phyloP scores from a whole-genome alignment of 2,329 filamentous ascomycete genomes.

The Colletotrichum brevisporum region DNA sequence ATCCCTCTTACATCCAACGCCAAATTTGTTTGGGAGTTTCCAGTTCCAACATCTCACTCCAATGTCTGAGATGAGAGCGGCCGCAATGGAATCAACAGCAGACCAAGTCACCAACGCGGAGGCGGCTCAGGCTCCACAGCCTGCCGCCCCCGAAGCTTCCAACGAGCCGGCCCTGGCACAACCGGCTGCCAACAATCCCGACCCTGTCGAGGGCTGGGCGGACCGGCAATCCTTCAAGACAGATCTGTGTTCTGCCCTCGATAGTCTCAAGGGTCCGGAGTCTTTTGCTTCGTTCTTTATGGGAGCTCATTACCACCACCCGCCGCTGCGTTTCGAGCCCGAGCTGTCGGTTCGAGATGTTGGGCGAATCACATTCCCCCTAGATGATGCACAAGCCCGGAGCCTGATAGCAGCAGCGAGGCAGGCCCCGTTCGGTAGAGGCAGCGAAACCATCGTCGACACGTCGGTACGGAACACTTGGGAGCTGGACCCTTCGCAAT shows the following conservation, averaged over 20 bases:
- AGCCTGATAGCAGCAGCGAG: constrained; percentile 46
- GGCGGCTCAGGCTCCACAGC: not conserved
- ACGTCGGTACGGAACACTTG: constrained; percentile 57
- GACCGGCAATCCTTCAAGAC: constrained; percentile 9
- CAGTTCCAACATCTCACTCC: not conserved
- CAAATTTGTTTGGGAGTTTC: not conserved
- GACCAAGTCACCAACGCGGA: not conserved
- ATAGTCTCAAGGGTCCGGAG: constrained; percentile 34
- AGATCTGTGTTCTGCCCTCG: constrained; percentile 32
- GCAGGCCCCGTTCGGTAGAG: constrained; percentile 55
- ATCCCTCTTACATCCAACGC: not conserved
- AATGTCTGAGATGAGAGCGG: not conserved
- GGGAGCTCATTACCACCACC: too few relatives aligned
- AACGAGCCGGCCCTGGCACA: not conserved
- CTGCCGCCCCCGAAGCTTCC: not conserved
- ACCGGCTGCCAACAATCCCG: not conserved
- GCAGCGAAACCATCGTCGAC: constrained; percentile 56
- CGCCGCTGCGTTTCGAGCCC: constrained; percentile 18
- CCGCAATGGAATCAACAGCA: not conserved
- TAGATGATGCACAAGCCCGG: constrained; percentile 44
- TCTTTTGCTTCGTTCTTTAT: constrained; percentile 40
- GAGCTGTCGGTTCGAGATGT: constrained; percentile 40
- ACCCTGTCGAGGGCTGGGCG: not conserved
- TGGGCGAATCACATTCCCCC: constrained; percentile 45
- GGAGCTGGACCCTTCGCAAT: constrained; percentile 57